Evolutionary conservation across 768 basidiomycete genomes (phyloP), one percentile per base, ranked within the genome.

Genomic region (Amanita pallidorosea): DNA sequence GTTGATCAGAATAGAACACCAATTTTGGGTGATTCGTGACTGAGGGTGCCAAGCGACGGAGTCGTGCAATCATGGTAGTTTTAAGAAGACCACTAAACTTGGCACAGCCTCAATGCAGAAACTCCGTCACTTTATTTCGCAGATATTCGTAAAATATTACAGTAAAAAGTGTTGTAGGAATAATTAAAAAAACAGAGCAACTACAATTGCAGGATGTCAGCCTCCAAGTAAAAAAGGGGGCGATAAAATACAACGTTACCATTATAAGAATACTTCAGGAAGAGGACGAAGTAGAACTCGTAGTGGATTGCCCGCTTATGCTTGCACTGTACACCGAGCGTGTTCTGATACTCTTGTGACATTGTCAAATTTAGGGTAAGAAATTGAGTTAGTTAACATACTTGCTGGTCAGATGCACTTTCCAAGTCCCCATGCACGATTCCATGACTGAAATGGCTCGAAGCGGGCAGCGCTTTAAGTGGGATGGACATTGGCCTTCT

Each of bases 391-490:
- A 31, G 23, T 11, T n/a, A 27, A 43, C 41, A 34, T 15, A 36
- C 50, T 36, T 20, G 29, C n/a, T 44, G 33, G 41, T 51, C 41
- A 9, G 50, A 45, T 25, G 42, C 43, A n/a, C 50, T 44, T 45
- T 51, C 42, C 23, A 34, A 4, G 18, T 51, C 50, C 20, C 27
- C 49, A 36, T 13, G 45, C 40, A 35, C 2, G 29, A 34, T 46
- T 34, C 35, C 5, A 41, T 4, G 29, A 41, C 17, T 41, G 46
- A 38, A 29, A 11, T 33, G 45, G 3, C 31, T 31, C 31, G 53
- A 42, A 7, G 54, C 13, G 9, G 56, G 53, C n/a, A 69, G 36
- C 11, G 57, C 57, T 50, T 61, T 57, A 40, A 69, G 45, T 38
- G 63, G 63, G 34, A 69, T 52, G 12, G 51, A 50, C 15, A 49